Evolutionary conservation across 805 yeast genomes (phyloP).

Genomic region (Starmerella geochares): DNA sequence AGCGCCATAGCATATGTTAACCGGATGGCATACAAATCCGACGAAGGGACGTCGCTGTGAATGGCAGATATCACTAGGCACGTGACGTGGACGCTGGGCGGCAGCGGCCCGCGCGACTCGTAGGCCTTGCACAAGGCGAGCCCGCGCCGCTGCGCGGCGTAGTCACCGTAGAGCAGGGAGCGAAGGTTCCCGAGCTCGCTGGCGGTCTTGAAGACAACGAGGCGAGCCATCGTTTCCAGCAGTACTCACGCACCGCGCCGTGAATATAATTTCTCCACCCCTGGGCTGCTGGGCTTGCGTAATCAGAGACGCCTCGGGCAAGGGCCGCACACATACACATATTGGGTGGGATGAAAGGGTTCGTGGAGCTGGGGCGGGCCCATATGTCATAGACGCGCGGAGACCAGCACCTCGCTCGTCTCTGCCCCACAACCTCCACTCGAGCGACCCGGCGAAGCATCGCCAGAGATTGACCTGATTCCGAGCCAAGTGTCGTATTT

Average conservation of each 20-base stretch:
- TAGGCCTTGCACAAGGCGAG: constrained; percentile 23
- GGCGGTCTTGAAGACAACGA: constrained; percentile 20
- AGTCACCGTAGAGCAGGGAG: constrained; percentile 21
- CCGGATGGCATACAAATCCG: constrained; percentile 25
- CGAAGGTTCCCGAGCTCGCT: constrained; percentile 19
- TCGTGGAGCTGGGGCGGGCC: constrained; percentile 4
- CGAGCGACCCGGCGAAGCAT: no score
- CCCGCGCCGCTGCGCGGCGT: constrained; percentile 20
- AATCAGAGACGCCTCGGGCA: background rate
- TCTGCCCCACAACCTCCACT: no score
- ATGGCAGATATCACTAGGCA: constrained; percentile 23
- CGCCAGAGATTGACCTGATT: background rate
- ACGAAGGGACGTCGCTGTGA: constrained; percentile 22
- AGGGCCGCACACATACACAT: background rate
- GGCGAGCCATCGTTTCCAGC: constrained; percentile 13
- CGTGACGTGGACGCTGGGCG: constrained; percentile 26
- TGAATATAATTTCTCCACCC: background rate
- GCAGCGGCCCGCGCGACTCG: constrained; percentile 26
- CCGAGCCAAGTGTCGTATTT: background rate
- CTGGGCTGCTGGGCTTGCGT: background rate
- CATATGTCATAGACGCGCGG: background rate
- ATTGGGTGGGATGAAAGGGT: background rate
- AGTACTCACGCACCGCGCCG: background rate
- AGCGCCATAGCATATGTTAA: constrained; percentile 36
- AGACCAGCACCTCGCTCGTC: no score